Evolutionary conservation across 148 eudicot species (phyloP), one percentile per base, ranked within the genome.

Genomic region (Rhododendron williamsianum): DNA sequence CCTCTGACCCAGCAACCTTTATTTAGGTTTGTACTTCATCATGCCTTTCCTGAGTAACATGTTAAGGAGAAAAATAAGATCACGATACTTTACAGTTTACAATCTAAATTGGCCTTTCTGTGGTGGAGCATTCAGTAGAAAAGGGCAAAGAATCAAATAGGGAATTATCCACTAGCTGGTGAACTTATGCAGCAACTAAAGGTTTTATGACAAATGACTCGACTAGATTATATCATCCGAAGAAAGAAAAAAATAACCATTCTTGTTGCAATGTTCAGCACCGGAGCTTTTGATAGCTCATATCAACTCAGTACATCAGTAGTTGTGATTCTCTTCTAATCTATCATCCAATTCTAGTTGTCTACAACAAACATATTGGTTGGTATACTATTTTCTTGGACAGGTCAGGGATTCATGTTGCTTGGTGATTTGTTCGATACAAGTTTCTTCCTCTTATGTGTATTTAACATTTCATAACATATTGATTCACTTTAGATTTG

Each of bases 1-100:
- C 90, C 43, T 84, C 90, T 43, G 91, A 92, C 48, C 92, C 94
- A 23, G 87, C 89, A 56, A 92, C 92, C 52, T 90, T 92, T 77
- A 80, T 88, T 83, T 92, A 92, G 92, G 93, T 90, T 85, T 18
- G 52, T 80, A 16, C 23, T 87, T 36, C 69, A 33, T 38, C 45
- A 35, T 74, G 78, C 72, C n/a, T 51, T 48, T 33, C 11, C 21
- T 3, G 9, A 30, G 4, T 69, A n/a, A 48, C 78, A 15, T 65
- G 52, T 15, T 45, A 63, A 25, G n/a, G 12, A 60, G 49, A 41
- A 60, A 3, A 63, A 38, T 48, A 6, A 5, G 6, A 21, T 58
- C 5, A 11, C 19, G 12, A 82, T 33, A 25, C 38, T 82, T 38
- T 38, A 38, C 41, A 38, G 41, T 38, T 38, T 38, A 38, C 4